Evolutionary conservation across 192 early-diverging fungal genomes (phyloP), one percentile per base, ranked within the genome.

Genomic region (Martensiomyces pterosporus): DNA sequence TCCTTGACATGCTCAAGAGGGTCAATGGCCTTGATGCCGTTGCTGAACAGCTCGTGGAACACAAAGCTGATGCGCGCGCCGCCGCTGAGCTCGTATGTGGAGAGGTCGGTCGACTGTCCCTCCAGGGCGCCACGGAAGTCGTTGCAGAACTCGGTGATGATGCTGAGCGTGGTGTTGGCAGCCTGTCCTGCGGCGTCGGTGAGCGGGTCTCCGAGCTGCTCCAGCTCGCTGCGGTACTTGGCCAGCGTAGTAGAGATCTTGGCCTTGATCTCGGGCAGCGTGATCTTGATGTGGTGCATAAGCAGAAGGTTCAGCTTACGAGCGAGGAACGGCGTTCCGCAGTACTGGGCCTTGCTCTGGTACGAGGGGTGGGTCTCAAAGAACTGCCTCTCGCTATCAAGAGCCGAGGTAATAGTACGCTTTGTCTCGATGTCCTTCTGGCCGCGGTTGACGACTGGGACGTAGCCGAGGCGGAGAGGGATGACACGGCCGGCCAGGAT

Each of bases 1-100:
- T 99, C 95, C 76, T 99, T 98, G 65, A 97, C 86, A 58, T 98
- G 92, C 56, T 99, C 97, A 62, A 99, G 91, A 9, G 94, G 94
- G 69, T 99, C 95, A 62, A 99, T 89, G 21, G 80, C 75, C 53
- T 94, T 92, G 58, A 99, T 79, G 39, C 92, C 93, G 57, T 83
- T 83, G 25, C 86, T 76, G 66, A 82, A 99, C 37, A 98, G 88
- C 62, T 99, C 97, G 71, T 99, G 95, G 74, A 98, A 97, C 7
- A 99, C 97, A 83, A 93, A 99, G 52, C 85, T 87, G 47, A 99
- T 95, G 72, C 97, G 92, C 12, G 97, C 97, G 54, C 97, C 97
- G 53, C 97, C 97, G 48, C 87, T 87, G 7, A 99, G 78, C 69
- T 99, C 97, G 60, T 89, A 89, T 24, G 85, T 85, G 6, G 94